Conservation (phyloP, 163 green algal genomes). For the Scenedesmus sp. region DNA sequence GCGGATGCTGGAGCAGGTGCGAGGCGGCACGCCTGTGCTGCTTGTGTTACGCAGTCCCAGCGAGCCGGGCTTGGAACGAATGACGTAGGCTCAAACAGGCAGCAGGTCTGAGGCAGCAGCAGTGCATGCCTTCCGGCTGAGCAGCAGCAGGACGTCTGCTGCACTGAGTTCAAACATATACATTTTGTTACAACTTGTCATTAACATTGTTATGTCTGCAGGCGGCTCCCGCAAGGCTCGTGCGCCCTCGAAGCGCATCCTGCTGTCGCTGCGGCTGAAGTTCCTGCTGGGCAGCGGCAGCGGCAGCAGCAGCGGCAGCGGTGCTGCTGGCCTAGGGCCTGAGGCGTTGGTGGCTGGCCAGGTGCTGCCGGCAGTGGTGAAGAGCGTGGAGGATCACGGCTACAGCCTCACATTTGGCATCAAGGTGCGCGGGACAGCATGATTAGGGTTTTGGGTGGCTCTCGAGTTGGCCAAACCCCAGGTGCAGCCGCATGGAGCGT, state of each 20-base stretch:
- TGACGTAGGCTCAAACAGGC: no score
- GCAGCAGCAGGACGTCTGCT: no score
- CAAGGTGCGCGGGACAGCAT: conserved; percentile 64
- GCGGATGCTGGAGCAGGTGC: conserved; percentile 33
- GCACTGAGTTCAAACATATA: no score
- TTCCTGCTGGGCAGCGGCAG: conserved; percentile 22
- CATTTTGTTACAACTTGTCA: no score
- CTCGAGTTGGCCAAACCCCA: no score
- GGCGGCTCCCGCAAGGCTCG: not conserved
- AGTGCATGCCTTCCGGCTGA: no score
- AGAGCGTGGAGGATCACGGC: conserved; percentile 93
- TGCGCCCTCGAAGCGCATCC: conserved; percentile 42
- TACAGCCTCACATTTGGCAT: conserved; percentile 90
- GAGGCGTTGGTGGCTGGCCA: conserved; percentile 67
- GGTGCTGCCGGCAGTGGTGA: conserved; percentile 80
- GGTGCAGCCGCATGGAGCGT: no score
- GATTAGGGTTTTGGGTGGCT: not conserved
- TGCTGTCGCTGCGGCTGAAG: conserved; percentile 52
- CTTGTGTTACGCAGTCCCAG: no score
- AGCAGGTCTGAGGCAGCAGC: no score
- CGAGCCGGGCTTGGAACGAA: no score
- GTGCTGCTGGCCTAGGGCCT: conserved; percentile 20
- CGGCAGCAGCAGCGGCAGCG: conserved; percentile 27
- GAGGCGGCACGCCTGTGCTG: no score
- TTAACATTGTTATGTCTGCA: not conserved